These are phyloP conservation scores for Myotisia sp. DNA, from an alignment of 2,329 filamentous ascomycete species.

Conservation along the genomic window DNA sequence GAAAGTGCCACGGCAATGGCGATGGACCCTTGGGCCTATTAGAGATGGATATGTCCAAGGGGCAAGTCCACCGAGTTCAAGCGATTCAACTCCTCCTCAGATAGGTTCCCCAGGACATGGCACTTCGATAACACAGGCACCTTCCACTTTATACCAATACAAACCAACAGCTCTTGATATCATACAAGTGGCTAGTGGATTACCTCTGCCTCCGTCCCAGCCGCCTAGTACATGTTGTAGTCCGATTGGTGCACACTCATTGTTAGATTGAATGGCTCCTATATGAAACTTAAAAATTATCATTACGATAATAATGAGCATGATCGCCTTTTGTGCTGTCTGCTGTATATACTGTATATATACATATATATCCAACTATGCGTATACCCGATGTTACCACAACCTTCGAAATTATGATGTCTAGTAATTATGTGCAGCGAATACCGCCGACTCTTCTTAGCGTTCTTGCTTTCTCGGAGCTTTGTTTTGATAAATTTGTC, in stretches of 20 bases:
- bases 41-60: slow-evolving; percentile 12
- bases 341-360: too few relatives aligned
- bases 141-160: not conserved
- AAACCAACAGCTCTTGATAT: too few relatives aligned
- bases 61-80: not conserved
- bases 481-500: too few relatives aligned
- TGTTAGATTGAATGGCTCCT: not conserved
- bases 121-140: not conserved
- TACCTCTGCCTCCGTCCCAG: slow-evolving; percentile 2
- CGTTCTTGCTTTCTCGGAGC: too few relatives aligned
- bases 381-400: too few relatives aligned
- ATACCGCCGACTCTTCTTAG: too few relatives aligned
- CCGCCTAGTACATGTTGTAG: not conserved
- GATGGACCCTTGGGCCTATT: slow-evolving; percentile 42
- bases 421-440: too few relatives aligned
- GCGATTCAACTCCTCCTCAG: slow-evolving; percentile 1
- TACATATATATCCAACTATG: not conserved
- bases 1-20: slow-evolving; percentile 42
- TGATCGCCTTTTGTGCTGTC: too few relatives aligned
- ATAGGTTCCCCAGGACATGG: not conserved
- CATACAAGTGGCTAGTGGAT: not conserved
- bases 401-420: not conserved
- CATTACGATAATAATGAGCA: slow-evolving; percentile 1
- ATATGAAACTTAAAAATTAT: too few relatives aligned
- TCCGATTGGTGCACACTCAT: not conserved